Conservation (phyloP, 495 filamentous ascomycete species). For the Xylaria scruposa region DNA sequence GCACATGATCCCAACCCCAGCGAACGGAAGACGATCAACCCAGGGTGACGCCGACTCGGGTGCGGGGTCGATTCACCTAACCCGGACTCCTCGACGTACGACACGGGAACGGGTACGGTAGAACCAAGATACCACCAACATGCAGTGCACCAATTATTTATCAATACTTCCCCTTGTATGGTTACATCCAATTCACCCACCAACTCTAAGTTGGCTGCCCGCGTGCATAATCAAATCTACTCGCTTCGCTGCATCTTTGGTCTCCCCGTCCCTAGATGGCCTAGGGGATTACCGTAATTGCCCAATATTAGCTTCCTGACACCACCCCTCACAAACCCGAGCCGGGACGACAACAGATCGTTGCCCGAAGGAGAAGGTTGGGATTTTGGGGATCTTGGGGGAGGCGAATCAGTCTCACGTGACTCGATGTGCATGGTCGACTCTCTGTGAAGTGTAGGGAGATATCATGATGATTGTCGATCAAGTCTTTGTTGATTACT, state of each 20-base stretch:
- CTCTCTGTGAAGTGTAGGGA: neutral
- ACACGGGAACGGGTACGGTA: neutral
- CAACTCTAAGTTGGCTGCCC: neutral
- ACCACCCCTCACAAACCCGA: neutral
- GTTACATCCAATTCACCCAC: neutral
- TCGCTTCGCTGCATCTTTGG: neutral
- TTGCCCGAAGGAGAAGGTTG: slow-evolving; percentile 8
- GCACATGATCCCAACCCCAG: neutral
- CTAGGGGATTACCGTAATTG: neutral
- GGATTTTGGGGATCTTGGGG: slow-evolving; percentile 3
- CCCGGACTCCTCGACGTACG: neutral
- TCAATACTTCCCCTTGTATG: neutral
- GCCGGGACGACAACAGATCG: neutral
- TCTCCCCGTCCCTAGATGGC: neutral
- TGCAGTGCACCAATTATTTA: neutral
- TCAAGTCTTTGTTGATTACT: neutral
- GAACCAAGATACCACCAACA: neutral
- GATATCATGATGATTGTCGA: neutral
- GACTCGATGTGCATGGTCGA: neutral
- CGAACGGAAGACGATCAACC: neutral
- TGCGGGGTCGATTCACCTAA: slow-evolving; percentile 10
- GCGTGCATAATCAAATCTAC: neutral
- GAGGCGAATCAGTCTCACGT: neutral
- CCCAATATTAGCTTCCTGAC: neutral
- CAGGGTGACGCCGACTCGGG: neutral